A percentile compares a stretch with the other conserved stretches of the same genome.
phyloP scores from a whole-genome alignment of 257 asterid genomes.

The Solanum acaule region DNA sequence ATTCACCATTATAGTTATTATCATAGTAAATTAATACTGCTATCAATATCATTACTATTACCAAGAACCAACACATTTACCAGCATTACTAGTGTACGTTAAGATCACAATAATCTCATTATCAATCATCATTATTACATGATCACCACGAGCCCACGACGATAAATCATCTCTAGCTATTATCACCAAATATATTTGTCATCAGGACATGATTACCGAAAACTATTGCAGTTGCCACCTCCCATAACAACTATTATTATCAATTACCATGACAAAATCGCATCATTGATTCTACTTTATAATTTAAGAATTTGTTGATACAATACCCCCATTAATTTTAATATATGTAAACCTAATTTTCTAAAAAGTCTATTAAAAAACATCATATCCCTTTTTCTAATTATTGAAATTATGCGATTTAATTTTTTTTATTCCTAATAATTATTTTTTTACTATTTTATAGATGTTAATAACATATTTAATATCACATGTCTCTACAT shows the following conservation, averaged over 20 bases:
- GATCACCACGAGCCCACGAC: no score
- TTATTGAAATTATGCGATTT: background rate
- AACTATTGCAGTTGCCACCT: background rate
- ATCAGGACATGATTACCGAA: background rate
- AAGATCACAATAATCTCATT: background rate
- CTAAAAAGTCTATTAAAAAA: background rate
- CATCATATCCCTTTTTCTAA: background rate
- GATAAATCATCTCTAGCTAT: background rate
- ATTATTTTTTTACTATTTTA: background rate
- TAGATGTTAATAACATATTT: background rate
- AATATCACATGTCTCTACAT: background rate
- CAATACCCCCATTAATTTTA: background rate
- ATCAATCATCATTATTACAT: background rate
- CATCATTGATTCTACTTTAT: background rate
- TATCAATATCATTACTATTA: background rate
- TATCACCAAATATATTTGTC: background rate
- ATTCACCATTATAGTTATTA: background rate
- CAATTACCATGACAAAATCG: background rate
- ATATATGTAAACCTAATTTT: background rate
- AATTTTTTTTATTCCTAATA: background rate
- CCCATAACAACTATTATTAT: background rate
- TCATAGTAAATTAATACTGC: background rate
- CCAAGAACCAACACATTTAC: background rate
- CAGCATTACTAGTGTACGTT: fast-evolving
- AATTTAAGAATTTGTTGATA: background rate